Evolutionary conservation across 202 grass and related monocot genomes (phyloP).

Genomic region (Eragrostis tef): DNA sequence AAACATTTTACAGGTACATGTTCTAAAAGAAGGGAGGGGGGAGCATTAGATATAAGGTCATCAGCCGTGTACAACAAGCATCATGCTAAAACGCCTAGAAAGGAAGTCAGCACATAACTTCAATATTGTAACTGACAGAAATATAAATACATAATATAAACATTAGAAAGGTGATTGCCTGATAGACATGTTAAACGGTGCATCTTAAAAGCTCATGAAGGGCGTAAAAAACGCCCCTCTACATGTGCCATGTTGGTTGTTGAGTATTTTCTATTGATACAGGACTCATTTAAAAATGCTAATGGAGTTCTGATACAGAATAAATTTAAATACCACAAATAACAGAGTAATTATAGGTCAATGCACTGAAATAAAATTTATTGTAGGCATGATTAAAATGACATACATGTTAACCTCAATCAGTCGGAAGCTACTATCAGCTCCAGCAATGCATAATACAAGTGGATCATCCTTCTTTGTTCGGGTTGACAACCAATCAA

Average conservation of each 20-base stretch:
- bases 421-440: slow-evolving; percentile 95
- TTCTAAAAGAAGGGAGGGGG: slow-evolving; percentile 19
- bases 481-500: slow-evolving; percentile 96
- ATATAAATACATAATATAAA: slow-evolving; percentile 35
- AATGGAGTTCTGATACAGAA: slow-evolving; percentile 15
- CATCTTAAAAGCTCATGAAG: slow-evolving; percentile 18
- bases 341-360: slow-evolving; percentile 35
- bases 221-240: neutral
- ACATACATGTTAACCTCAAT: slow-evolving; percentile 98
- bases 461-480: slow-evolving; percentile 90
- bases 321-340: slow-evolving; percentile 24
- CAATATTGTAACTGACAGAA: neutral
- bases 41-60: neutral
- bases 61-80: slow-evolving; percentile 5
- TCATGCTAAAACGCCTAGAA: neutral
- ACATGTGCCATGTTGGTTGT: neutral
- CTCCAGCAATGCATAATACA: slow-evolving; percentile 94
- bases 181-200: slow-evolving; percentile 21
- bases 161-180: neutral
- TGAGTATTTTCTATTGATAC: slow-evolving; percentile 2
- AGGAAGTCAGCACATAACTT: neutral
- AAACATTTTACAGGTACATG: slow-evolving; percentile 16
- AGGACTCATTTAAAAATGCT: slow-evolving; percentile 25
- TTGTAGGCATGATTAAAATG: neutral
- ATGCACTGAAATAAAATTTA: neutral